Evolutionary conservation across 2,329 filamentous ascomycete genomes (phyloP).

Genomic region (Fusarium poae): DNA sequence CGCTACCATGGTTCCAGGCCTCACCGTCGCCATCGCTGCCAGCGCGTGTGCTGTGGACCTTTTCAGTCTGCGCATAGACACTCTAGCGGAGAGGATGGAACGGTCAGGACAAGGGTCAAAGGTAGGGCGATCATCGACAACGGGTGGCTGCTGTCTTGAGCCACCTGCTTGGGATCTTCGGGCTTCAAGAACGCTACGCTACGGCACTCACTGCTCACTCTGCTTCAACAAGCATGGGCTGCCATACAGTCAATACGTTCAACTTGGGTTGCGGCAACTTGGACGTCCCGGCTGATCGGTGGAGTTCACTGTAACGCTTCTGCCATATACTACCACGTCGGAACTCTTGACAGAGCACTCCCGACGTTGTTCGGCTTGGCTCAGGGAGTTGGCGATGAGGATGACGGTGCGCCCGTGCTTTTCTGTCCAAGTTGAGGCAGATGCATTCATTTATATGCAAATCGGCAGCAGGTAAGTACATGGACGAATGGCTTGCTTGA

Average conservation of each 20-base stretch:
- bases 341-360: slow-evolving; percentile 21
- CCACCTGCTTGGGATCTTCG: slow-evolving; percentile 46
- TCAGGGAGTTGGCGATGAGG: neutral
- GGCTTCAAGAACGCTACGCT: slow-evolving; percentile 8
- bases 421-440: neutral
- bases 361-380: slow-evolving; percentile 32
- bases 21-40: slow-evolving; percentile 46
- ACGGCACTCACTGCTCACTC: neutral
- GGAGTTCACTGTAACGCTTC: slow-evolving; percentile 24
- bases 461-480: neutral
- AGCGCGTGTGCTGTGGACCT: slow-evolving; percentile 35
- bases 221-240: slow-evolving; percentile 25
- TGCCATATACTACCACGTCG: slow-evolving; percentile 15
- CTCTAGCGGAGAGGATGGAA: slow-evolving; percentile 13
- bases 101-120: slow-evolving; percentile 41
- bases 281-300: slow-evolving; percentile 37
- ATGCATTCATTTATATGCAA: neutral
- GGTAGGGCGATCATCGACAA: slow-evolving; percentile 50
- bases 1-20: slow-evolving; percentile 31
- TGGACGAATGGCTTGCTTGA: neutral
- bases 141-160: slow-evolving; percentile 48
- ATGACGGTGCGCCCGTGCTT: neutral
- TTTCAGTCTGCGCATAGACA: slow-evolving; percentile 34
- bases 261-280: slow-evolving; percentile 3
- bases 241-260: neutral